phyloP scores from a whole-genome alignment of 2,329 filamentous ascomycete species.

The Ramularia collo-cygni region DNA sequence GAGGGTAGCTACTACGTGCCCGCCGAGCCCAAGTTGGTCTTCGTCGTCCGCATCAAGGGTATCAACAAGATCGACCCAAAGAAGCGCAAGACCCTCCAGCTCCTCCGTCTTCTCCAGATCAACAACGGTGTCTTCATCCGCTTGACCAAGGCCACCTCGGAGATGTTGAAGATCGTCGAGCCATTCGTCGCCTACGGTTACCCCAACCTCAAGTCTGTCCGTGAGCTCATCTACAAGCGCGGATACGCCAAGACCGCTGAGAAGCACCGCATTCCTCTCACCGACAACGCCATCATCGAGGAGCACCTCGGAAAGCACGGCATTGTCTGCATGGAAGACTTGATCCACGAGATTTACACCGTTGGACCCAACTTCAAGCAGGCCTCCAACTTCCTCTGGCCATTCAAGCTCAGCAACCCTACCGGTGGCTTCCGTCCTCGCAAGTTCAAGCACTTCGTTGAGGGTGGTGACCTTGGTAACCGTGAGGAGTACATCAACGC shows the following conservation, averaged over 20 bases:
- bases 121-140: slow-evolving; percentile 99
- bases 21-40: slow-evolving; percentile 92
- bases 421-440: slow-evolving; percentile 90
- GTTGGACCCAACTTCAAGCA: slow-evolving; percentile 98
- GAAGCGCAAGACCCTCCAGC: slow-evolving; percentile 99
- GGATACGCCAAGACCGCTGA: slow-evolving; percentile 92
- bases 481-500: slow-evolving; percentile 97
- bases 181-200: slow-evolving; percentile 99
- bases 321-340: slow-evolving; percentile 98
- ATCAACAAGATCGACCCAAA: slow-evolving; percentile 99
- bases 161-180: slow-evolving; percentile 98
- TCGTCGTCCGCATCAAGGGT: slow-evolving; percentile 99
- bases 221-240: slow-evolving; percentile 99
- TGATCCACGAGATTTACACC: slow-evolving; percentile 98
- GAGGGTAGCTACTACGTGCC: slow-evolving; percentile 90
- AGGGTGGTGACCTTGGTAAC: slow-evolving; percentile 98
- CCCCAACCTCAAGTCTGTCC: slow-evolving; percentile 98
- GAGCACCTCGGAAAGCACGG: slow-evolving; percentile 94
- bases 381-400: slow-evolving; percentile 98
- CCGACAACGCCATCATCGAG: slow-evolving; percentile 97
- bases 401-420: slow-evolving; percentile 99
- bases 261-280: slow-evolving; percentile 94
- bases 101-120: slow-evolving; percentile 99
- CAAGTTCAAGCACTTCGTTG: slow-evolving; percentile 99
- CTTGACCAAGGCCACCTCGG: slow-evolving; percentile 92